Conservation (phyloP, 495 filamentous ascomycete genomes). For the Neurospora discreta region DNA sequence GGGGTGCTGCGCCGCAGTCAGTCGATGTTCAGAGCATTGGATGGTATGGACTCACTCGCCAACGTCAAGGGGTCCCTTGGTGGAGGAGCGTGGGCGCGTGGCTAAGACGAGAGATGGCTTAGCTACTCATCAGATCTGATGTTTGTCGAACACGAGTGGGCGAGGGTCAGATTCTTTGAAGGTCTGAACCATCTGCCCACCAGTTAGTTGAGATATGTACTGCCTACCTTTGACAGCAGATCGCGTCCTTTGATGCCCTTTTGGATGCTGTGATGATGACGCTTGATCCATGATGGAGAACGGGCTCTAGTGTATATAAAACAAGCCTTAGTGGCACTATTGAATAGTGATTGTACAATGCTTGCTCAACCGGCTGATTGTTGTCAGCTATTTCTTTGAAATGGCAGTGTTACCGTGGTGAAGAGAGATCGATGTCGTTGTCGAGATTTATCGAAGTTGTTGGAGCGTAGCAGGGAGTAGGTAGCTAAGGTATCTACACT, state of each 20-base stretch:
- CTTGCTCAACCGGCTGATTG: neutral
- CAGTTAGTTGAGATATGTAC: neutral
- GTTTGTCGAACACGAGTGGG: too few relatives aligned
- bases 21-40: neutral
- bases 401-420: neutral
- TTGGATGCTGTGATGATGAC: slow-evolving; percentile 1
- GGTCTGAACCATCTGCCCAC: too few relatives aligned
- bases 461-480: neutral
- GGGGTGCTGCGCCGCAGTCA: slow-evolving; percentile 13
- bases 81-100: slow-evolving; percentile 38
- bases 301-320: neutral
- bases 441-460: neutral
- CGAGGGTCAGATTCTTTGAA: too few relatives aligned
- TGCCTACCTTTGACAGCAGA: slow-evolving; percentile 31
- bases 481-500: too few relatives aligned
- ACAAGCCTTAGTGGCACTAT: neutral
- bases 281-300: slow-evolving; percentile 24
- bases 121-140: too few relatives aligned
- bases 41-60: slow-evolving; percentile 34
- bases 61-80: slow-evolving; percentile 46
- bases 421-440: neutral
- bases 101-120: slow-evolving; percentile 15
- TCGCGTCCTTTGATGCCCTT: slow-evolving; percentile 27
- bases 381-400: neutral
- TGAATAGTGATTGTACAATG: neutral